Evolutionary conservation across 441 rosid genomes (phyloP), one percentile per base, ranked within the genome.

Genomic region (Aleurites moluccanus): DNA sequence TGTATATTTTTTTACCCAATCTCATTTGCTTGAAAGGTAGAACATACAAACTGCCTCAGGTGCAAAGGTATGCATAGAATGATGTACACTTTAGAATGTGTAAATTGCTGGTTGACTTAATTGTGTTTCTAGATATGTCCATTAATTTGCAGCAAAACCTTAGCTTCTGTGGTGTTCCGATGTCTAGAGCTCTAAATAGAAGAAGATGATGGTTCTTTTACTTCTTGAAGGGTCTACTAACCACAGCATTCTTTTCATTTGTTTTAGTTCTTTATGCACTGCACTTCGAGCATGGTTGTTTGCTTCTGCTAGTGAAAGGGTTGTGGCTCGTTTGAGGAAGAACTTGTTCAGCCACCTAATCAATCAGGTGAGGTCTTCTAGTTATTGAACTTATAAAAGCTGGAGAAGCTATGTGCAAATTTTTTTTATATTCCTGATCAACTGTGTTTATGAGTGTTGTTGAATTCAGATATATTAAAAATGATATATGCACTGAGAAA

Each of bases 271-370:
- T 38, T 7, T 91, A 30, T 89, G 92, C 85, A 86, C 98, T 21
- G 95, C 96, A 52, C 79, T 95, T 78, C 93, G 98, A 69, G 79
- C 97, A 9, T 95, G 99, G 99, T 79, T 95, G 49, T 90, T 95
- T 85, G 78, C 91, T 70, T 87, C 96, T 4, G 91, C 96, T 27
- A 95, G 99, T 75, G 99, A 93, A 82, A 89, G 96, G 77, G 97
- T 93, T 56, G 99, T 93, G 56, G 98, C 99, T 77, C 90, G 97
- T 70, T 71, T 95, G 86, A 89, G 99, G 80, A 90, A 86, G 75
- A 80, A 82, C 80, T 84, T 95, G 72, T 95, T 95, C 80, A 82
- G 82, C 73, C 96, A 93, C 83, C 91, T 95, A 72, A 85, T 95
- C 75, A 80, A 82, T 70, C 99, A 93, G 97, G 98, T 91, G 73